Evolutionary conservation across 208 protist genomes (phyloP).

Genomic region (Kentomonas sorsogonicus): DNA sequence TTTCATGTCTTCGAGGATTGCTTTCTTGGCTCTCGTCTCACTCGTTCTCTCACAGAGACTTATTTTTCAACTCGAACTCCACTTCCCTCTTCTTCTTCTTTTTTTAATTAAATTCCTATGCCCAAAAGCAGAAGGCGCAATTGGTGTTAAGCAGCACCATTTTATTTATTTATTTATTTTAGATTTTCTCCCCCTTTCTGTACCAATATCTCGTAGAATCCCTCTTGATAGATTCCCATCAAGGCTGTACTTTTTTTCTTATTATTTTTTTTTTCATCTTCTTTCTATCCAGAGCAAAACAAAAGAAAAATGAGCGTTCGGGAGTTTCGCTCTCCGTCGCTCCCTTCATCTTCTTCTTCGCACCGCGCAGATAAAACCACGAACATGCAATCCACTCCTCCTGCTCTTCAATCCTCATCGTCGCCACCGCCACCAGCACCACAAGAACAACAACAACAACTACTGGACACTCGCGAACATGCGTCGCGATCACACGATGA

Average conservation of each 20-base stretch:
- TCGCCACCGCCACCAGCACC: too few species aligned
- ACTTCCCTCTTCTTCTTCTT: conserved; percentile 6
- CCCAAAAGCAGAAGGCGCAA: not conserved
- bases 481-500: too few species aligned
- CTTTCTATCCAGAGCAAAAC: conserved; percentile 1
- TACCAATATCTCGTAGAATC: too few species aligned
- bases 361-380: too few species aligned
- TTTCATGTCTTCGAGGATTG: conserved; percentile 8
- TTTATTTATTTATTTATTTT: conserved; percentile 9
- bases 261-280: not conserved
- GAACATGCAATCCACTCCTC: too few species aligned
- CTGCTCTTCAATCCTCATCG: too few species aligned
- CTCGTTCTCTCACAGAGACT: conserved; percentile 6
- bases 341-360: too few species aligned
- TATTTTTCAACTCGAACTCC: not conserved
- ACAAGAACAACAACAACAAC: too few species aligned
- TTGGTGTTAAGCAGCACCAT: too few species aligned
- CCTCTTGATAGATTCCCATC: too few species aligned
- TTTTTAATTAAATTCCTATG: conserved; percentile 5
- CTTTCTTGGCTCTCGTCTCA: not conserved
- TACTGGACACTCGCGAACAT: too few species aligned
- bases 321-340: not conserved
- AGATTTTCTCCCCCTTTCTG: not conserved
- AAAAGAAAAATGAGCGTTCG: not conserved
- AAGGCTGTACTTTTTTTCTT: conserved; percentile 4